Evolutionary conservation across 2,329 filamentous ascomycete genomes (phyloP).

Genomic region (Phyllosticta paracitricarpa): DNA sequence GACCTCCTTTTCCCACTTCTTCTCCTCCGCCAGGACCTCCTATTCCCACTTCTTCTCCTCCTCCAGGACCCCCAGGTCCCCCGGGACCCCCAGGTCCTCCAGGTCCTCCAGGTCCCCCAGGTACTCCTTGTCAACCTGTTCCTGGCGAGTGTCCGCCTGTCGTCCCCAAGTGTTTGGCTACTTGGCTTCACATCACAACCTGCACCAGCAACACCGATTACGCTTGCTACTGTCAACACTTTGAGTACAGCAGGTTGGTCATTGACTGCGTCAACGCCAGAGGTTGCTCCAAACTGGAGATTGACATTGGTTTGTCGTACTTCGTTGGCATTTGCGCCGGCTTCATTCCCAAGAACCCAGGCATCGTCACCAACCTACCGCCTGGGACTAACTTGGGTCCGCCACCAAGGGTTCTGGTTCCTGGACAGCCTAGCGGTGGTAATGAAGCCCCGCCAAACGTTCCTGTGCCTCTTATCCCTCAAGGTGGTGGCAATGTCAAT

Average conservation of each 20-base stretch:
- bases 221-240: constrained; percentile 77
- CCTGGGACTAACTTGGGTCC: constrained; percentile 39
- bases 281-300: constrained; percentile 54
- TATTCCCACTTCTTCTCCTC: constrained; percentile 1
- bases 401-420: constrained; percentile 31
- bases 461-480: neutral
- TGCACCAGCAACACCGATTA: constrained; percentile 79
- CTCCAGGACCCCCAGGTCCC: constrained; percentile 15
- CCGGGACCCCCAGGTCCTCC: constrained; percentile 3
- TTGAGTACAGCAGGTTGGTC: constrained; percentile 66
- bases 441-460: neutral
- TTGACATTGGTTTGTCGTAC: constrained; percentile 65
- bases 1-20: constrained; percentile 2
- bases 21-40: constrained; percentile 8
- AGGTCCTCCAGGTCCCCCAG: constrained; percentile 15
- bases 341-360: constrained; percentile 68
- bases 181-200: constrained; percentile 62
- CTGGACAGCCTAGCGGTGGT: neutral
- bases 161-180: constrained; percentile 84
- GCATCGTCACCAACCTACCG: constrained; percentile 66
- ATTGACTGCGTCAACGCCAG: constrained; percentile 74
- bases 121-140: constrained; percentile 1
- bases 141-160: constrained; percentile 49
- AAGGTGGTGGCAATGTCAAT: neutral
- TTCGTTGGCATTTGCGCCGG: constrained; percentile 85